Base-by-base conservation (phyloP, 1,284 basidiomycete genomes). In the Ustilago esculenta region DNA sequence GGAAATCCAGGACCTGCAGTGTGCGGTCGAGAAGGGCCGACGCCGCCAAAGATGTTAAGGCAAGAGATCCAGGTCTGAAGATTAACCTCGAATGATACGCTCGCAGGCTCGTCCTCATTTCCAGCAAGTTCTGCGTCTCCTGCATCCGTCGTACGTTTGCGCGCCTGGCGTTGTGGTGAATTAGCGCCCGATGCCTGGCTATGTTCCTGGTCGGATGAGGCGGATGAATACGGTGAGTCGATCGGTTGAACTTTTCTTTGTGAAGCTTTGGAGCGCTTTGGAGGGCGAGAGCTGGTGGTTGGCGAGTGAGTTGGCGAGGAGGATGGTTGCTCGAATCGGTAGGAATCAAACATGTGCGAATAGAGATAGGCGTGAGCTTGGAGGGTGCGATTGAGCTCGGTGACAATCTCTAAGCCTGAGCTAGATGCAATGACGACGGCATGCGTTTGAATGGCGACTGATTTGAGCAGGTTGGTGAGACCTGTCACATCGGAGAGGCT, bases 41-140 rank as follows among this genome's bases (percentile, higher is more conserved):
- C 91, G 6, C 92, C 91, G 11, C 94, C 93, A 76, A 94, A 96
- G 53, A 96, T 89, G 80, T 94, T 93, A 36, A 97, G 85, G 74
- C 92, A 94, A 74, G 94, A 92, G 54, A 95, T 86, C 51, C 95
- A 84, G 1, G 89, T 89, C 76, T 88, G 87, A 27, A 97, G 86
- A 4, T 89, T 89, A 55, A 96, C 86, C 79, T 94, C 92, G 76
- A 96, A 92, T 8, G 69, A 67, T 1, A 86, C 85, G 8, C 72
- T 64, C 15, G 71, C 56, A 2, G 60, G 64, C 85, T 86, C 25
- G 60, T 58, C 66, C 7, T 65, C 41, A 7, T 6, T 9, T 20
- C 9, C 39, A 9, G n/a, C 48, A 4, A 18, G 5, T 23, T 51
- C 43, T 15, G 57, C 40, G 11, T 69, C 66, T 7, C 60, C 43